phyloP scores from a whole-genome alignment of 2,329 filamentous ascomycete genomes.

The Whalleya microplaca region DNA sequence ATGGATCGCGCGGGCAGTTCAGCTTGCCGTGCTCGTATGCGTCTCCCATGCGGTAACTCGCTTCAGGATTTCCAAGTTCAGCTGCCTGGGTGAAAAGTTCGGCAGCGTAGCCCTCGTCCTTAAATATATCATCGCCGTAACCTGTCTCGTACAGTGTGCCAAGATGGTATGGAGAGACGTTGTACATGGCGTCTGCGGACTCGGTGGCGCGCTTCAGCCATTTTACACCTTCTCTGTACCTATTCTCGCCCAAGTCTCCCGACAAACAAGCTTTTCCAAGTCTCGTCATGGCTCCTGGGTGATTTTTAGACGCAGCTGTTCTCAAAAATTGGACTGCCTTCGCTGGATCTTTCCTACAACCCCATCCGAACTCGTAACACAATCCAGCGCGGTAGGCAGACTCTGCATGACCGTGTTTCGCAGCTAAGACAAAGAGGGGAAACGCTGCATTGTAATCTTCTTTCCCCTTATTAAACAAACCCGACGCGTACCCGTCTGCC shows the following conservation, averaged over 20 bases:
- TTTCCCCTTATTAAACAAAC: constrained; percentile 92
- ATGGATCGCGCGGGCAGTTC: constrained; percentile 86
- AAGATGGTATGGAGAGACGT: constrained; percentile 88
- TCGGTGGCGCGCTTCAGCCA: constrained; percentile 96
- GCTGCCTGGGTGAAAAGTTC: constrained; percentile 94
- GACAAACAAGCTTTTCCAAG: constrained; percentile 88
- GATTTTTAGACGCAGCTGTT: constrained; percentile 87
- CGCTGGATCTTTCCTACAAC: constrained; percentile 82
- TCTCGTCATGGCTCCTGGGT: constrained; percentile 92
- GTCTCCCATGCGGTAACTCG: constrained; percentile 88
- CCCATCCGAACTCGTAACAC: constrained; percentile 99
- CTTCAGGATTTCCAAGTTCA: constrained; percentile 85
- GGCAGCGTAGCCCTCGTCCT: constrained; percentile 86
- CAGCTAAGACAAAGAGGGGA: constrained; percentile 87
- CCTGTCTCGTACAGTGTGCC: constrained; percentile 87
- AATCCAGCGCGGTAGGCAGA: constrained; percentile 91
- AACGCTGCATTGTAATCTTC: constrained; percentile 92
- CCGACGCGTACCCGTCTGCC: constrained; percentile 90
- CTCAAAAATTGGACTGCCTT: constrained; percentile 95
- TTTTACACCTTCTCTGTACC: constrained; percentile 89
- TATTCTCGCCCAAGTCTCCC: constrained; percentile 84
- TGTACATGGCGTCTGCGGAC: constrained; percentile 88
- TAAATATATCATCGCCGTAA: constrained; percentile 93
- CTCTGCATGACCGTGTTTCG: constrained; percentile 96
- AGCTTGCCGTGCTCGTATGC: constrained; percentile 93